A percentile compares a stretch with the other conserved stretches of the same genome.
These are phyloP conservation scores for Claviceps humidiphila DNA, from an alignment of 2,329 filamentous ascomycete species.

Conservation along the genomic window DNA sequence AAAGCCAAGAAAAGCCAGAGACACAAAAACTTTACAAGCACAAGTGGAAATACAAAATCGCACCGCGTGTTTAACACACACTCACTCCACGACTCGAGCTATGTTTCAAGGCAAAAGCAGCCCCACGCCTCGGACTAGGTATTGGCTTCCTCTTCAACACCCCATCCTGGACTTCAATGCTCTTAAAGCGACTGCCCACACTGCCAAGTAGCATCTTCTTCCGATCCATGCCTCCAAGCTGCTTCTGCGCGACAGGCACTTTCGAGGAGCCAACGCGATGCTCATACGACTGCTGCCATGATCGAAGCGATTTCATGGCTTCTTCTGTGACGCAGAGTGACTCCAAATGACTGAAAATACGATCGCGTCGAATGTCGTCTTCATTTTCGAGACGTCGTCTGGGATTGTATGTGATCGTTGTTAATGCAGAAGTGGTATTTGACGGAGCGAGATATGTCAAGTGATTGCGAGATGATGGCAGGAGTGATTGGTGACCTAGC, in stretches of 20 bases:
- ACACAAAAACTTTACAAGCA: not conserved
- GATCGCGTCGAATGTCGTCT: slow-evolving; percentile 29
- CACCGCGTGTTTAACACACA: not conserved
- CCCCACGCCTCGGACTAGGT: slow-evolving; percentile 4
- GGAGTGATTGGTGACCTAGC: not conserved
- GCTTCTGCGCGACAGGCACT: slow-evolving; percentile 27
- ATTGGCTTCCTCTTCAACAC: slow-evolving; percentile 3
- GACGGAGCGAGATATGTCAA: slow-evolving; percentile 18
- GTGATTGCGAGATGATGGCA: slow-evolving; percentile 3
- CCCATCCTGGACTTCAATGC: slow-evolving; percentile 11
- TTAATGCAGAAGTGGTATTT: slow-evolving; percentile 20
- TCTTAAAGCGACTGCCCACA: slow-evolving; percentile 2
- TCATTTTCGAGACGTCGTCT: slow-evolving; percentile 14
- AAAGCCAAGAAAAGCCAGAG: not conserved
- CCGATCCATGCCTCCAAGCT: slow-evolving; percentile 14
- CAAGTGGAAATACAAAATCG: not conserved
- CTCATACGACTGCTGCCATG: slow-evolving; percentile 38
- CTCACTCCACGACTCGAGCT: not conserved
- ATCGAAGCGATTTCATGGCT: slow-evolving; percentile 31
- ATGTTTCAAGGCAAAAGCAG: slow-evolving; percentile 4
- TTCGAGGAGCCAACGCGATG: slow-evolving; percentile 21
- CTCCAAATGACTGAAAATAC: slow-evolving; percentile 34
- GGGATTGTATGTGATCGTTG: slow-evolving; percentile 11
- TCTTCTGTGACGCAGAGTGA: slow-evolving; percentile 32
- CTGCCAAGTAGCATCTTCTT: slow-evolving; percentile 5